Conservation (phyloP, 164 flowering plant genomes). For the Cinnamomum micranthum region DNA sequence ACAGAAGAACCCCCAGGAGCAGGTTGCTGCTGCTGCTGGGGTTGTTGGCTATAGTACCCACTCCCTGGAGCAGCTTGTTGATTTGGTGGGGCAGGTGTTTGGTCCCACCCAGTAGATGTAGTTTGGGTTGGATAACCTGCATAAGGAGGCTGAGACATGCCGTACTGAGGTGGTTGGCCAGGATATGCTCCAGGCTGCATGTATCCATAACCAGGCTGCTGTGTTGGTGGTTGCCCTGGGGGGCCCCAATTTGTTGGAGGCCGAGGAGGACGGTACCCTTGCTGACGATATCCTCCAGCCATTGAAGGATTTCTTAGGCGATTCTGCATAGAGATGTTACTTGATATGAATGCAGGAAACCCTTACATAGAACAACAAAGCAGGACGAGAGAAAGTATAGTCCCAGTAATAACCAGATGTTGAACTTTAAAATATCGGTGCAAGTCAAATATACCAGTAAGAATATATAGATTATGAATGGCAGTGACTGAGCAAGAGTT, state of each 20-base stretch:
- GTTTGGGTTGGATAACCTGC: slow-evolving; percentile 74
- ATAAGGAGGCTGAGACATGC: slow-evolving; percentile 63
- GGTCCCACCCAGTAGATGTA: slow-evolving; percentile 77
- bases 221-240: slow-evolving; percentile 50
- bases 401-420: neutral
- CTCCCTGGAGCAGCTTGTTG: slow-evolving; percentile 59
- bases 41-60: slow-evolving; percentile 68
- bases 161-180: slow-evolving; percentile 66
- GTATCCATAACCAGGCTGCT: slow-evolving; percentile 87
- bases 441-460: neutral
- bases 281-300: slow-evolving; percentile 77
- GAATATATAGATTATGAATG: neutral
- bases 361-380: slow-evolving; percentile 10
- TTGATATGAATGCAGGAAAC: slow-evolving; percentile 36
- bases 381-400: neutral
- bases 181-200: slow-evolving; percentile 79
- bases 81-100: slow-evolving; percentile 42
- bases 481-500: slow-evolving; percentile 1
- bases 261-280: slow-evolving; percentile 71
- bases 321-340: slow-evolving; percentile 62
- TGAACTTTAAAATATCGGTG: neutral
- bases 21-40: slow-evolving; percentile 49
- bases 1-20: slow-evolving; percentile 40
- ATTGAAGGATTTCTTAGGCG: slow-evolving; percentile 67
- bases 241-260: slow-evolving; percentile 70